phyloP scores from a whole-genome alignment of 2,329 filamentous ascomycete genomes.

The Sporothrix variecibatus region DNA sequence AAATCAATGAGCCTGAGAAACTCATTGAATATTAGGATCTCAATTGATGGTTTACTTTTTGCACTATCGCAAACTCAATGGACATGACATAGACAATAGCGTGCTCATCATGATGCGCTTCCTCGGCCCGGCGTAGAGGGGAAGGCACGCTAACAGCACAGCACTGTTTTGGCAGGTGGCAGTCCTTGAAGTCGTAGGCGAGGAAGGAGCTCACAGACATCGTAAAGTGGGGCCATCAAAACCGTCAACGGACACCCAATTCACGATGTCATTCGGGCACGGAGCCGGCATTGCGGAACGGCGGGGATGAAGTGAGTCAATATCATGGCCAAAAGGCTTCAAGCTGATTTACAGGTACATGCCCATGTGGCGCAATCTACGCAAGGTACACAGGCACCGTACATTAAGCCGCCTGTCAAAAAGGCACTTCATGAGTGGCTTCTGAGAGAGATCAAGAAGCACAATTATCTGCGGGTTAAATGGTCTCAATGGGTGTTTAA shows the following conservation, averaged over 20 bases:
- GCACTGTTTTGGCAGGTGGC: neutral
- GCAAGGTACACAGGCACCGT: neutral
- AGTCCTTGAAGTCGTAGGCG: neutral
- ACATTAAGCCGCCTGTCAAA: no score
- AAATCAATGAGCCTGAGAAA: neutral
- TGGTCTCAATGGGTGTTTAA: neutral
- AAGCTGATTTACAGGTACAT: neutral
- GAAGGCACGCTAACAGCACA: neutral
- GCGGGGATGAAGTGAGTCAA: neutral
- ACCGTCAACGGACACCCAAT: neutral
- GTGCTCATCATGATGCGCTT: neutral
- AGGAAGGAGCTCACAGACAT: neutral
- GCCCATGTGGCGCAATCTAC: neutral
- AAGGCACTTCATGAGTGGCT: no score
- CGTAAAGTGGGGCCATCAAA: neutral
- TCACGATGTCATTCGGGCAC: neutral
- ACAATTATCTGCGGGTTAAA: neutral
- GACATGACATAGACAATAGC: neutral
- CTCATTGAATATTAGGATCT: neutral
- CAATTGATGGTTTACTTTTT: no score
- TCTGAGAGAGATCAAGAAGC: no score
- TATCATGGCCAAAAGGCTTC: neutral
- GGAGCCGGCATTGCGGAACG: neutral
- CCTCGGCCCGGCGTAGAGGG: conserved; percentile 2
- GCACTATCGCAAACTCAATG: neutral